Percentiles rank a stretch among this genome's conserved stretches.
Evolutionary conservation across 1,139 yeast genomes (phyloP).

Genomic region (Suhomyces terraborum): DNA sequence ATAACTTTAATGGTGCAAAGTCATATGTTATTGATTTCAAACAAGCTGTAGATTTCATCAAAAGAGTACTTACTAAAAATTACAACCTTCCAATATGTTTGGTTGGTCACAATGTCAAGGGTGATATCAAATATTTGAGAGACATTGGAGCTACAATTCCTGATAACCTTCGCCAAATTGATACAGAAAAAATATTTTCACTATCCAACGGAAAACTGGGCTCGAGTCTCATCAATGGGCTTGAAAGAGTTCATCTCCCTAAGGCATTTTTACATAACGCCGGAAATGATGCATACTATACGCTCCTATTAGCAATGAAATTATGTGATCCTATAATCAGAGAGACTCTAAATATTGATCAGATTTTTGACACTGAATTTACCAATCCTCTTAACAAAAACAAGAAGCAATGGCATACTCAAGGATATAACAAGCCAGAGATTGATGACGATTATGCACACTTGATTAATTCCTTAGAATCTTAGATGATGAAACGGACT

Average conservation of each 20-base stretch:
- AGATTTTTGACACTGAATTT: not conserved
- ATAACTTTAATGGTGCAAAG: conserved; percentile 56
- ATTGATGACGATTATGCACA: not conserved
- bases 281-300: conserved; percentile 80
- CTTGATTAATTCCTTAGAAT: not conserved
- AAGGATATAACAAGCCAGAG: not conserved
- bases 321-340: conserved; percentile 58
- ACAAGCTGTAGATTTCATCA: conserved; percentile 43
- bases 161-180: conserved; percentile 35
- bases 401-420: conserved; percentile 3
- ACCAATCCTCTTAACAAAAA: not conserved
- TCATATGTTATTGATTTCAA: conserved; percentile 44
- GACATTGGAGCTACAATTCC: conserved; percentile 53
- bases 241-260: conserved; percentile 57
- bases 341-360: conserved; percentile 28
- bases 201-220: conserved; percentile 46
- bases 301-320: conserved; percentile 54
- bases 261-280: conserved; percentile 73
- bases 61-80: conserved; percentile 45
- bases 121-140: conserved; percentile 59
- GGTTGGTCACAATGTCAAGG: conserved; percentile 71
- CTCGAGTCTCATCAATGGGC: conserved; percentile 51
- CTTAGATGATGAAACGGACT: not conserved
- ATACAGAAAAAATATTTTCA: conserved; percentile 55
- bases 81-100: conserved; percentile 22